Percentiles rank a stretch among this genome's conserved stretches.
Conservation (phyloP, 371 early-diverging fungal species). For the Rhizopus stolonifer region DNA sequence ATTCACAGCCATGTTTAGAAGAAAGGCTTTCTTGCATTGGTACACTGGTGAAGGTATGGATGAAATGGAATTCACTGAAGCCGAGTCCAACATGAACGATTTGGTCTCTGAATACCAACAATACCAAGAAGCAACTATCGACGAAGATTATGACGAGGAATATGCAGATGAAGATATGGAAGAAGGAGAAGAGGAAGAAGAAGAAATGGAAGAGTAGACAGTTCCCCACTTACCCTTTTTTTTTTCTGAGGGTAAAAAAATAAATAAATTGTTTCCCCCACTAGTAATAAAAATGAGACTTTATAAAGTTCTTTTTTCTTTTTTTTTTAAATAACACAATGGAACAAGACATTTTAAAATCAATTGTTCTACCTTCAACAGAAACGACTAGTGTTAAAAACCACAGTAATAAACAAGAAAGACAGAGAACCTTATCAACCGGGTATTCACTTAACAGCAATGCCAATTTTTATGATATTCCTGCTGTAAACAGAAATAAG, state of each 20-base stretch:
- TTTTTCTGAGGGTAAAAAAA: not conserved
- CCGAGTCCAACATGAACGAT: conserved; percentile 94
- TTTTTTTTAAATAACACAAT: not conserved
- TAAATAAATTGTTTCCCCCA: not conserved
- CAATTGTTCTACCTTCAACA: not conserved
- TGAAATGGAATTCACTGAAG: conserved; percentile 95
- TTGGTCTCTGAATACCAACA: conserved; percentile 97
- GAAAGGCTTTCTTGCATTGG: conserved; percentile 98
- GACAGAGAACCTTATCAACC: conserved; percentile 17
- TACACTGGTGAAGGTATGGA: conserved; percentile 98
- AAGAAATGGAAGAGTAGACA: conserved; percentile 29
- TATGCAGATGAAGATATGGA: conserved; percentile 31
- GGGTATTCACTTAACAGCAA: conserved; percentile 39
- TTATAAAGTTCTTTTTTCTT: not conserved
- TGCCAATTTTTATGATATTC: conserved; percentile 60
- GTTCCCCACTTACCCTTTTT: not conserved
- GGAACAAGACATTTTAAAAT: not conserved
- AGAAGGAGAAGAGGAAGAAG: conserved; percentile 47
- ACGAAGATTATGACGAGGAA: conserved; percentile 55
- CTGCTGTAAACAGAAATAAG: conserved; percentile 42
- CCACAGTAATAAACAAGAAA: conserved; percentile 5
- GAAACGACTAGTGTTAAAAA: not conserved
- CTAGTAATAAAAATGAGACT: not conserved
- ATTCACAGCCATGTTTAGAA: conserved; percentile 93
- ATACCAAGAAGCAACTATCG: conserved; percentile 89